A percentile compares a stretch with the other conserved stretches of the same genome.
Evolutionary conservation across 2,329 filamentous ascomycete genomes (phyloP).

Genomic region (Ceratocystis alfenasii): DNA sequence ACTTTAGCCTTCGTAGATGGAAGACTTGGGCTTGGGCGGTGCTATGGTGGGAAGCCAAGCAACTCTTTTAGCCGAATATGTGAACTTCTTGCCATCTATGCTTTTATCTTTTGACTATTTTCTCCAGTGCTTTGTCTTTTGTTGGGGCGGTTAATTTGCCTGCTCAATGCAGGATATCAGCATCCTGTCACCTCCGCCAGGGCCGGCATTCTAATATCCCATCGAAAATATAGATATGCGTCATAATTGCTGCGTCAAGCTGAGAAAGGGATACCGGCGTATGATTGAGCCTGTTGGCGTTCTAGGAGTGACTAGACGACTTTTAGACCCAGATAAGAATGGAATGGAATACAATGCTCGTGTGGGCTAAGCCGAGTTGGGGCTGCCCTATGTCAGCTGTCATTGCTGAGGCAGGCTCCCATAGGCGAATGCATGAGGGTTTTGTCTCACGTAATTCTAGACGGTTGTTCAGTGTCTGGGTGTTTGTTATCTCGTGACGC

Average conservation of each 20-base stretch:
- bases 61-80: conserved; percentile 16
- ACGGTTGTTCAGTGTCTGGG: too few species aligned
- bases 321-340: too few species aligned
- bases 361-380: neutral
- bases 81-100: conserved; percentile 12
- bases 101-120: neutral
- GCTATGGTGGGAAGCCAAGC: conserved; percentile 12
- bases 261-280: neutral
- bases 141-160: neutral
- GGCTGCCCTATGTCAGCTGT: neutral
- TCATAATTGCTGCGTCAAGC: neutral
- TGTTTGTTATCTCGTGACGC: too few species aligned
- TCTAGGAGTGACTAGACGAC: neutral
- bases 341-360: neutral
- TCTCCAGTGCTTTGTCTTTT: neutral
- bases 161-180: neutral
- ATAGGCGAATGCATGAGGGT: neutral
- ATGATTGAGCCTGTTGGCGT: neutral
- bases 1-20: conserved; percentile 53
- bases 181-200: neutral
- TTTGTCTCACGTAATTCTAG: too few species aligned
- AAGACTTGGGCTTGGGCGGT: conserved; percentile 32
- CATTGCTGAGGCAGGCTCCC: neutral
- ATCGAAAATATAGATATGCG: too few species aligned
- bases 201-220: neutral